phyloP scores from a whole-genome alignment of 805 yeast genomes.

The Cyberlindnera nakhonratchasimensis region DNA sequence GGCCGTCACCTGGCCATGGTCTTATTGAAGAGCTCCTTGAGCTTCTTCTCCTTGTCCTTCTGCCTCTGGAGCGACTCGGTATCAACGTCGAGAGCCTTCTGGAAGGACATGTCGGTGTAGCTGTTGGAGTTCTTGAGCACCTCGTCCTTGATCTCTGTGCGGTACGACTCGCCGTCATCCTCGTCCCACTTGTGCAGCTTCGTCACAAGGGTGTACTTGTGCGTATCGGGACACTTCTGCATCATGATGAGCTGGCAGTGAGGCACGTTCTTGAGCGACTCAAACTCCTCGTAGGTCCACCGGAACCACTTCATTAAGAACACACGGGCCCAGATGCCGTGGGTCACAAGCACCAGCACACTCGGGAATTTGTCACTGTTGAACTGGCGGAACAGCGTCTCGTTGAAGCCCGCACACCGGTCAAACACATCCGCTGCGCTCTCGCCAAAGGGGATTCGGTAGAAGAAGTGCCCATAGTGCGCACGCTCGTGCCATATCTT shows the following conservation, averaged over 20 bases:
- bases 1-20: conserved; percentile 10
- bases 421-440: conserved; percentile 96
- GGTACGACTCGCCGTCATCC: conserved; percentile 30
- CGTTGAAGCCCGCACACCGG: conserved; percentile 86
- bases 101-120: conserved; percentile 21
- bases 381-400: conserved; percentile 79
- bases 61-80: conserved; percentile 22
- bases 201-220: conserved; percentile 56
- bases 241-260: conserved; percentile 81
- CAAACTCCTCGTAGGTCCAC: conserved; percentile 90
- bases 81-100: conserved; percentile 12
- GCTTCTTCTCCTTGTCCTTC: conserved; percentile 39
- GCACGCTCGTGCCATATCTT: conserved; percentile 81
- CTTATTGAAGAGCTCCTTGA: conserved; percentile 38
- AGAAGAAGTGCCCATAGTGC: conserved; percentile 83
- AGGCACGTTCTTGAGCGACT: conserved; percentile 74
- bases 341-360: conserved; percentile 81
- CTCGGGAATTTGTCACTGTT: conserved; percentile 67
- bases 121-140: conserved; percentile 25
- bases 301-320: conserved; percentile 92
- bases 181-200: conserved; percentile 69
- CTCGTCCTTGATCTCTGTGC: conserved; percentile 24
- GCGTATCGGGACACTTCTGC: conserved; percentile 52
- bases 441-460: conserved; percentile 89
- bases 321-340: conserved; percentile 92